A percentile compares a stretch with the other conserved stretches of the same genome.
These are phyloP conservation scores for Misopates orontium DNA, from an alignment of 257 asterid species.

Conservation along the genomic window DNA sequence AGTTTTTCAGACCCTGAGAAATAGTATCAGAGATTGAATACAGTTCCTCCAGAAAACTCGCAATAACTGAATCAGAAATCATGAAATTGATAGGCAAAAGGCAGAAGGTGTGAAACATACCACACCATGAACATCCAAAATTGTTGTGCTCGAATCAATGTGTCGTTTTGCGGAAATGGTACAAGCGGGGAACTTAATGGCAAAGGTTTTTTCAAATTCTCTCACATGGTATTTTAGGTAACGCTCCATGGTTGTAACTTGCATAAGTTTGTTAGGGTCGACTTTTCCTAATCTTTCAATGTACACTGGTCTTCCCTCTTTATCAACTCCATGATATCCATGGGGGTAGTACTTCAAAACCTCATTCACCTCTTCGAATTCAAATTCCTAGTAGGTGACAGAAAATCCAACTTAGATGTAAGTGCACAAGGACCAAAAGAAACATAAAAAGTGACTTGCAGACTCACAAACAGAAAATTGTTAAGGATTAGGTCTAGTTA, in stretches of 20 bases:
- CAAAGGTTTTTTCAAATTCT: slow-evolving; percentile 76
- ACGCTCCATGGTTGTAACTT: slow-evolving; percentile 78
- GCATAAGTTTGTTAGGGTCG: slow-evolving; percentile 78
- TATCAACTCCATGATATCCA: slow-evolving; percentile 87
- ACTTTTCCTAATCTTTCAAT: slow-evolving; percentile 86
- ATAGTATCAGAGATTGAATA: slow-evolving; percentile 16
- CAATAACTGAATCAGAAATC: slow-evolving; percentile 2
- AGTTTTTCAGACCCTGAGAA: slow-evolving; percentile 74
- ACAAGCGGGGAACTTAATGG: slow-evolving; percentile 82
- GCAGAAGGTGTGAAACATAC: slow-evolving; percentile 44
- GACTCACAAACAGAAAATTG: slow-evolving; percentile 8
- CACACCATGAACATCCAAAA: slow-evolving; percentile 88
- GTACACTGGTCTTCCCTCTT: slow-evolving; percentile 83
- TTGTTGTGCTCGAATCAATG: slow-evolving; percentile 83
- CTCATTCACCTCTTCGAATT: slow-evolving; percentile 67
- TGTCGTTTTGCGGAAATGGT: slow-evolving; percentile 83
- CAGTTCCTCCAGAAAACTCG: neutral
- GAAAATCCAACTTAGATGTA: neutral
- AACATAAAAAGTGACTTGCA: neutral
- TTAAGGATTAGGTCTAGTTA: slow-evolving; percentile 19
- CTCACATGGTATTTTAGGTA: slow-evolving; percentile 71
- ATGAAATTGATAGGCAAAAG: slow-evolving; percentile 2
- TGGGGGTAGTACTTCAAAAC: slow-evolving; percentile 76
- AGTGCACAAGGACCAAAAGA: slow-evolving; percentile 20
- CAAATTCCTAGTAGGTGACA: slow-evolving; percentile 61